Percentiles rank a stretch among this genome's conserved stretches.
phyloP scores from a whole-genome alignment of 306 rosid genomes.

The Citrullus mucosospermus region DNA sequence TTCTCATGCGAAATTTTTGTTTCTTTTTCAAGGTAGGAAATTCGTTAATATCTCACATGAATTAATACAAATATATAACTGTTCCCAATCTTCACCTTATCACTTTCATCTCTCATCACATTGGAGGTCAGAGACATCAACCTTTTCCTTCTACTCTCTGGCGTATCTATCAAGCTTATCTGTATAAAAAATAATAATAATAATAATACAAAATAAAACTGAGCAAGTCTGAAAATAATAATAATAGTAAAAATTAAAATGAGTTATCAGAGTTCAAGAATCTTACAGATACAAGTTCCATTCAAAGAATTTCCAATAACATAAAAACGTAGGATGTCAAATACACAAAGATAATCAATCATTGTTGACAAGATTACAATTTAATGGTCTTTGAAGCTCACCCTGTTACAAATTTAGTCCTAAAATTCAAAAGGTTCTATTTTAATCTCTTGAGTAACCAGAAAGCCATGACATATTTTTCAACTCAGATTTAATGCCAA shows the following conservation, averaged over 20 bases:
- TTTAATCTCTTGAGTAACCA: background rate
- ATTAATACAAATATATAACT: background rate
- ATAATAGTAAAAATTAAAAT: background rate
- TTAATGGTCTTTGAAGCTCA: background rate
- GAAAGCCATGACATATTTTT: background rate
- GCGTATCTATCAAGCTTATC: constrained; percentile 76
- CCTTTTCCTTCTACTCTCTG: constrained; percentile 45
- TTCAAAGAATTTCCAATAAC: background rate
- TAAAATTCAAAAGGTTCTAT: background rate
- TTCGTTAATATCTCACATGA: background rate
- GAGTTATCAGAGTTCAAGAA: background rate
- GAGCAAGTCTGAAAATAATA: background rate
- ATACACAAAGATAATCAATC: background rate
- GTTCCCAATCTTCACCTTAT: constrained; percentile 41
- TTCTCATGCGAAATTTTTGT: background rate
- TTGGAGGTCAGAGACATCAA: constrained; percentile 63
- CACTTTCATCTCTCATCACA: constrained; percentile 87
- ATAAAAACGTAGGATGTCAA: background rate
- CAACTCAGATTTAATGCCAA: background rate
- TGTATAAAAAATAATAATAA: constrained; percentile 13
- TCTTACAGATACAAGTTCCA: background rate
- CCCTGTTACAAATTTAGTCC: background rate
- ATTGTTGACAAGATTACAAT: background rate
- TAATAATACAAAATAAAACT: background rate
- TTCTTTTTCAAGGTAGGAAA: background rate